phyloP scores from a whole-genome alignment of 1,284 basidiomycete genomes.

The Sutorius eximius region DNA sequence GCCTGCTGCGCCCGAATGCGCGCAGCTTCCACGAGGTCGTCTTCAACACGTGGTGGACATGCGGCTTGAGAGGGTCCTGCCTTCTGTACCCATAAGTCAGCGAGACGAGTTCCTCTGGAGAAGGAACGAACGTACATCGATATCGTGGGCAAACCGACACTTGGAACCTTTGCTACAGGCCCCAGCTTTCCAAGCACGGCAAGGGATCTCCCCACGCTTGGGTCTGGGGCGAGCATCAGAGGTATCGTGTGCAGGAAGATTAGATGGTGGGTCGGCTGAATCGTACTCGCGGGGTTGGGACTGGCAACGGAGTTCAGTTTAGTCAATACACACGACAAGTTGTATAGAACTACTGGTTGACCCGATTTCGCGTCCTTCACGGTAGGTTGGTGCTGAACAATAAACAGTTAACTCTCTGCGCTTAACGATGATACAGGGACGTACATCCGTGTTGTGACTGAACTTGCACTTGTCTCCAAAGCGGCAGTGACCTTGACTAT shows the following conservation, averaged over 20 bases:
- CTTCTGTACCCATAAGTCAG: conserved; percentile 2
- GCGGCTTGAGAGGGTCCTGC: not conserved
- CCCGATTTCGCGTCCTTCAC: not conserved
- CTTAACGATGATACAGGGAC: not conserved
- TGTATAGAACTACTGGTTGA: not conserved
- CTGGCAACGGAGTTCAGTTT: not conserved
- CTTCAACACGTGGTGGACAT: not conserved
- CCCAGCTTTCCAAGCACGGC: conserved; percentile 34
- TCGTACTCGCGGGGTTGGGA: not conserved
- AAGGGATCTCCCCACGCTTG: conserved; percentile 24
- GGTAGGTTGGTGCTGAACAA: not conserved
- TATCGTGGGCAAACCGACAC: conserved; percentile 28
- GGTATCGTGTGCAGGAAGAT: not conserved
- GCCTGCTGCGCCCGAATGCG: conserved; percentile 1
- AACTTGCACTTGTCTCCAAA: conserved; percentile 27
- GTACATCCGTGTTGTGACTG: conserved; percentile 11
- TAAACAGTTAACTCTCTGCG: not conserved
- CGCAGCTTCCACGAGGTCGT: not conserved
- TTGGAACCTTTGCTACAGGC: conserved; percentile 29
- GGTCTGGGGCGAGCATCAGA: conserved; percentile 20
- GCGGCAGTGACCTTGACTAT: conserved; percentile 26
- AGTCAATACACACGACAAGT: not conserved
- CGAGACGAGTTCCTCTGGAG: not conserved
- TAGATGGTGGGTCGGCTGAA: not conserved
- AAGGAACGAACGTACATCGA: conserved; percentile 24